These are phyloP conservation scores for Cocos nucifera DNA, from an alignment of 176 grass and related monocot species.

Conservation along the genomic window DNA sequence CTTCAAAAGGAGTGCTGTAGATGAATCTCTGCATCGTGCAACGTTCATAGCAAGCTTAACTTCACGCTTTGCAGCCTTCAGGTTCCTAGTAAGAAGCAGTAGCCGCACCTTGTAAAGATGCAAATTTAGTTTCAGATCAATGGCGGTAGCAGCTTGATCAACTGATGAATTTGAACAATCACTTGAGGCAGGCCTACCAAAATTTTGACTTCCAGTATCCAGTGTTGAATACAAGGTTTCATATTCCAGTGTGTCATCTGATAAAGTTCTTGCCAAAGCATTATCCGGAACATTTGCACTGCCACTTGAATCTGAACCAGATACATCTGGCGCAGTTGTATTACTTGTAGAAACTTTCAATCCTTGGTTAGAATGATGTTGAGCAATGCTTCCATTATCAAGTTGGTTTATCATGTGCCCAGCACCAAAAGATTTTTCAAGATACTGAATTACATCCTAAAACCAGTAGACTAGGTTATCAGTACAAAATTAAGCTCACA, in stretches of 20 bases:
- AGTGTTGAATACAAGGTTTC: conserved; percentile 64
- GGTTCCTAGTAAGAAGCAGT: conserved; percentile 70
- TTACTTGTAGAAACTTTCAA: conserved; percentile 38
- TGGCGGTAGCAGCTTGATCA: conserved; percentile 57
- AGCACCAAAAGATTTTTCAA: conserved; percentile 96
- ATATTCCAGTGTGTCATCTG: conserved; percentile 69
- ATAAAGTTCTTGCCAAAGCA: conserved; percentile 41
- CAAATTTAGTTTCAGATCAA: conserved; percentile 76
- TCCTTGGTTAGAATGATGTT: conserved; percentile 33
- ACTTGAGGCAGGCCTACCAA: conserved; percentile 40
- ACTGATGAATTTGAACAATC: conserved; percentile 54
- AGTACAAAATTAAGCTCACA: background rate
- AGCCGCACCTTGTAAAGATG: conserved; percentile 87
- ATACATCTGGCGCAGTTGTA: conserved; percentile 42
- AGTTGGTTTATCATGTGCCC: conserved; percentile 39
- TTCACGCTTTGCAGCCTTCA: conserved; percentile 89
- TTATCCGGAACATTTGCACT: conserved; percentile 23
- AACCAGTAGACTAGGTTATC: conserved; percentile 22
- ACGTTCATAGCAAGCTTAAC: conserved; percentile 94
- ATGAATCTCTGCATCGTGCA: conserved; percentile 89
- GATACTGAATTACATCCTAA: conserved; percentile 91
- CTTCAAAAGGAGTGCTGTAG: conserved; percentile 72
- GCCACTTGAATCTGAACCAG: conserved; percentile 23
- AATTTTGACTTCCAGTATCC: conserved; percentile 46
- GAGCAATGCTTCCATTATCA: conserved; percentile 55